Base-by-base conservation (phyloP, 305 asterid genomes). In the Fraxinus nigra region DNA sequence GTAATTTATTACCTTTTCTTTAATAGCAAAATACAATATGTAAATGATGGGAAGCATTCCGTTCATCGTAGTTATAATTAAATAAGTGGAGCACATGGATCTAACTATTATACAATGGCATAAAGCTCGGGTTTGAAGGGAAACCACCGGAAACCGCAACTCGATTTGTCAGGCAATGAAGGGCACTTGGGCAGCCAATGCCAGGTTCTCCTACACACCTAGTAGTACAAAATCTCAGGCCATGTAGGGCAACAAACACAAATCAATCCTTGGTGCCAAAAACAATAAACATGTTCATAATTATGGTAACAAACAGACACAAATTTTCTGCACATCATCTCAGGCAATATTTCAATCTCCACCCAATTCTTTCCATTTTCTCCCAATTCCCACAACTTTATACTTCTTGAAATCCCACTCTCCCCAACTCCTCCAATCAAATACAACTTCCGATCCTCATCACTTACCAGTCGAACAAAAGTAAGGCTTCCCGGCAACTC, bases 141-240 rank as follows among this genome's bases (percentile, higher is more conserved):
- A 78, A 93, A 92, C 95, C 97, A 93, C 86, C 86, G 84, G 86
- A 93, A 93, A 24, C 97, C 97, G 72, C 95, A 92, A 56, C 93
- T 93, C 97, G 95, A 93, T 86, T 93, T 93, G 8, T 88, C 89
- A 10, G 94, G 92, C 88, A 92, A 87, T 0, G 89, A 84, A 46
- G 97, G 97, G 87, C 92, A 91, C 69, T 85, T 91, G 0, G 95
- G 97, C 43, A 93, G 84, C 97, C 97, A 93, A 84, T 93, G 97
- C 97, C 97, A 93, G 1, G 92, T 92, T 87, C 83, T 86, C 81
- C 95, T 87, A 10, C 81, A 33, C 34, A 90, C 87, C 86, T 85
- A 90, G 76, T 82, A 93, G 73, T 92, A 93, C 87, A 92, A 56
- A 0, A 93, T 86, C 89, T 93, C 95, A 13, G 97, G 97, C 97